Evolutionary conservation across 306 rosid genomes (phyloP).

Genomic region (Quercus gilva): DNA sequence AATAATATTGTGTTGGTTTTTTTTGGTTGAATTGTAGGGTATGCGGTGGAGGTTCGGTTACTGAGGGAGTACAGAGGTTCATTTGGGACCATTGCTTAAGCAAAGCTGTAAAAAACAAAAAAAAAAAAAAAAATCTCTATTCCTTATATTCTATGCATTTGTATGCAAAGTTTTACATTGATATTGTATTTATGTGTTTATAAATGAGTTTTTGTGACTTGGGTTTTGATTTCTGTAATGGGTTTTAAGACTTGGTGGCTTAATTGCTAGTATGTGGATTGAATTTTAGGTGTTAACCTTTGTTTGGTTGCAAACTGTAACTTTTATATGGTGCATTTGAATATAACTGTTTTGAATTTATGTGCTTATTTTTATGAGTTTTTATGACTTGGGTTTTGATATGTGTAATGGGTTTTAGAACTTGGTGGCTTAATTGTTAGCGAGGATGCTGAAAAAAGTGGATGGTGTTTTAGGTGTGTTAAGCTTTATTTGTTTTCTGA

Average conservation of each 20-base stretch:
- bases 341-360: no score
- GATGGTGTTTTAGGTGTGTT: no score
- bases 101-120: slow-evolving; percentile 31
- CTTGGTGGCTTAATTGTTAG: no score
- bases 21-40: slow-evolving; percentile 34
- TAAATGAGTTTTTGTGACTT: not conserved
- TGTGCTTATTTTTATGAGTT: no score
- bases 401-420: no score
- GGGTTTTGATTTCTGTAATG: no score
- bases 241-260: not conserved
- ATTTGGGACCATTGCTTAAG: slow-evolving; percentile 68
- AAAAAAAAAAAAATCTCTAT: not conserved
- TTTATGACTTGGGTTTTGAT: no score
- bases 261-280: not conserved
- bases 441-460: no score
- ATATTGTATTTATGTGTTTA: no score
- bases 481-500: not conserved
- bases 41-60: slow-evolving; percentile 64
- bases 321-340: no score
- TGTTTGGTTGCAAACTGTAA: not conserved
- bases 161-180: not conserved
- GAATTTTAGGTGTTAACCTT: not conserved
- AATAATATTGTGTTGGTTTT: not conserved
- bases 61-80: slow-evolving; percentile 69
- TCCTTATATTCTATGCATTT: not conserved